Conservation (phyloP, 306 rosid species). For the Prunus mongolica region DNA sequence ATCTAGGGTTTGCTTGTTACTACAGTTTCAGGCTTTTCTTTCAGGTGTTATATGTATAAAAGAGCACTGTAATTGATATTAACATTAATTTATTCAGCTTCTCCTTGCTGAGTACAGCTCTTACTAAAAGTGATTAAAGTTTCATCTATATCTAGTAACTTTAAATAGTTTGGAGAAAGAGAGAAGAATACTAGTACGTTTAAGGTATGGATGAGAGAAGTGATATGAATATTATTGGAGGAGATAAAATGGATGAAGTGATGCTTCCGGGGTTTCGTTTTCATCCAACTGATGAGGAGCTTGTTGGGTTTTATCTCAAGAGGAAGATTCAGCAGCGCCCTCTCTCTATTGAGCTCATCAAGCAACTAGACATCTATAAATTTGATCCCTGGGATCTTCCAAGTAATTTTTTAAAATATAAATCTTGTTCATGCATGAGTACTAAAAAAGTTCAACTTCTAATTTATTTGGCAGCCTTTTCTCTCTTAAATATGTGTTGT, state of each 20-base stretch:
- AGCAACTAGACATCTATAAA: constrained; percentile 90
- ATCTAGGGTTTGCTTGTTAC: constrained; percentile 7
- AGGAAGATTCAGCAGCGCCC: constrained; percentile 76
- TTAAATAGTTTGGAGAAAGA: no score
- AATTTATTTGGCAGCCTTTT: background rate
- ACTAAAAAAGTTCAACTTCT: background rate
- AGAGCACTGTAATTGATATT: background rate
- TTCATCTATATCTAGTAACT: no score
- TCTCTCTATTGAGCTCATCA: constrained; percentile 82
- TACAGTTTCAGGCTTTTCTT: background rate
- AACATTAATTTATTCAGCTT: background rate
- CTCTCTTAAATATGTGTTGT: background rate
- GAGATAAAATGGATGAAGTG: constrained; percentile 67
- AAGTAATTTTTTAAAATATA: constrained; percentile 42
- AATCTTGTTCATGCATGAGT: background rate
- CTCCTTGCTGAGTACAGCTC: background rate
- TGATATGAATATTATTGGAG: background rate
- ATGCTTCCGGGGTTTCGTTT: constrained; percentile 92
- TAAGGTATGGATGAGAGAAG: constrained; percentile 31
- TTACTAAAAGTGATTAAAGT: no score
- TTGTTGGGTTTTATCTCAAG: constrained; percentile 85
- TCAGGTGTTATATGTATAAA: background rate
- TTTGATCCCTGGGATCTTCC: constrained; percentile 99
- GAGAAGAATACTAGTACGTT: background rate
- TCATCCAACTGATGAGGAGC: constrained; percentile 98